These are phyloP conservation scores for Glycyrrhiza uralensis DNA, from an alignment of 306 rosid species.

Conservation along the genomic window DNA sequence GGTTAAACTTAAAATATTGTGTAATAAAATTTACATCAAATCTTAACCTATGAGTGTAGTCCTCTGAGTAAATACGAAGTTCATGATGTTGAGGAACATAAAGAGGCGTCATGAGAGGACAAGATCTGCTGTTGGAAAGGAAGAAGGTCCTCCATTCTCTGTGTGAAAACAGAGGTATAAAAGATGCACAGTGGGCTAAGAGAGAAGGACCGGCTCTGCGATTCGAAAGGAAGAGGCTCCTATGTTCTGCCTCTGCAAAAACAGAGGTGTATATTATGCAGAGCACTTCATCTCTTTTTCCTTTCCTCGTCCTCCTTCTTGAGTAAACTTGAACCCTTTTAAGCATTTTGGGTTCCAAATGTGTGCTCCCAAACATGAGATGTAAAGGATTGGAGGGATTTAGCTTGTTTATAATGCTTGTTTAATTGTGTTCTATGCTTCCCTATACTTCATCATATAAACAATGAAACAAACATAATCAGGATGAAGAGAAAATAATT, in stretches of 20 bases:
- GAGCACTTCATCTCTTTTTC: background rate
- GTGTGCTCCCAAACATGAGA: background rate
- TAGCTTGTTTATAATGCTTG: background rate
- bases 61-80: too few relatives aligned
- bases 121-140: background rate
- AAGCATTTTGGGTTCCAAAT: background rate
- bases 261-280: background rate
- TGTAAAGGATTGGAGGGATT: background rate
- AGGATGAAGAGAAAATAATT: too few relatives aligned
- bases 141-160: background rate
- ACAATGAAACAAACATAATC: too few relatives aligned
- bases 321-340: background rate
- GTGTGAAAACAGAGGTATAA: background rate
- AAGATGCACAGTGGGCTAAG: background rate
- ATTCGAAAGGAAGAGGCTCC: background rate
- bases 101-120: background rate
- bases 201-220: too few relatives aligned
- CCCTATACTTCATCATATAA: background rate
- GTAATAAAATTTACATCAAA: too few relatives aligned
- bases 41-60: too few relatives aligned
- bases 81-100: too few relatives aligned
- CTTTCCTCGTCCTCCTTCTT: background rate
- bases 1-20: too few relatives aligned
- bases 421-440: background rate
- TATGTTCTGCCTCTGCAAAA: background rate